Percentiles rank a stretch among this genome's conserved stretches.
phyloP scores from a whole-genome alignment of 345 rosid species.

The Gynandropsis gynandra region DNA sequence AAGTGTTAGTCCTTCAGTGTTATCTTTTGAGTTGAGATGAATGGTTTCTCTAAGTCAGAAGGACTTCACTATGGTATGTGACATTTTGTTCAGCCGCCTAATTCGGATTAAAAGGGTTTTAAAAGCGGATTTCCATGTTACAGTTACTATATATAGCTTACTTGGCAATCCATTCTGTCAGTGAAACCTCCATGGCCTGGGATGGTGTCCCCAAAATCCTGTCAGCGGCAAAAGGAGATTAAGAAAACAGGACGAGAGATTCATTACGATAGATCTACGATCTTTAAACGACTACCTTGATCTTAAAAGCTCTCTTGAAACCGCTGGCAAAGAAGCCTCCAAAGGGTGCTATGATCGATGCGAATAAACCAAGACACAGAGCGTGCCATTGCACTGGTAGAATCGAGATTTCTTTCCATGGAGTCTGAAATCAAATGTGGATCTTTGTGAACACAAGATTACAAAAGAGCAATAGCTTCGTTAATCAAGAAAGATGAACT shows the following conservation, averaged over 20 bases:
- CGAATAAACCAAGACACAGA: slow-evolving; percentile 75
- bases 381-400: slow-evolving; percentile 94
- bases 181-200: slow-evolving; percentile 98
- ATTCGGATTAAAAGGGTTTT: too few relatives aligned
- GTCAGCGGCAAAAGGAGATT: slow-evolving; percentile 14
- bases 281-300: slow-evolving; percentile 45
- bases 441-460: background rate
- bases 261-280: background rate
- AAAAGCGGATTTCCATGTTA: too few relatives aligned
- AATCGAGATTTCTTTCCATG: slow-evolving; percentile 72
- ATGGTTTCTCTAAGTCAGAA: too few relatives aligned
- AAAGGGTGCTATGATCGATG: slow-evolving; percentile 93
- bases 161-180: slow-evolving; percentile 97
- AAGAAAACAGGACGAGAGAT: slow-evolving; percentile 1
- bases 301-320: slow-evolving; percentile 91
- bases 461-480: slow-evolving; percentile 1
- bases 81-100: too few relatives aligned
- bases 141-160: slow-evolving; percentile 19
- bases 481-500: background rate
- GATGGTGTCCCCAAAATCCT: slow-evolving; percentile 98
- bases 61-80: too few relatives aligned
- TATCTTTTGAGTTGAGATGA: background rate
- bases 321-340: slow-evolving; percentile 99
- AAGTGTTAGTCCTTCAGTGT: background rate
- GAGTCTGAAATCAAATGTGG: slow-evolving; percentile 36